phyloP scores from a whole-genome alignment of 192 early-diverging fungal genomes.

The Geosiphon pyriformis region DNA sequence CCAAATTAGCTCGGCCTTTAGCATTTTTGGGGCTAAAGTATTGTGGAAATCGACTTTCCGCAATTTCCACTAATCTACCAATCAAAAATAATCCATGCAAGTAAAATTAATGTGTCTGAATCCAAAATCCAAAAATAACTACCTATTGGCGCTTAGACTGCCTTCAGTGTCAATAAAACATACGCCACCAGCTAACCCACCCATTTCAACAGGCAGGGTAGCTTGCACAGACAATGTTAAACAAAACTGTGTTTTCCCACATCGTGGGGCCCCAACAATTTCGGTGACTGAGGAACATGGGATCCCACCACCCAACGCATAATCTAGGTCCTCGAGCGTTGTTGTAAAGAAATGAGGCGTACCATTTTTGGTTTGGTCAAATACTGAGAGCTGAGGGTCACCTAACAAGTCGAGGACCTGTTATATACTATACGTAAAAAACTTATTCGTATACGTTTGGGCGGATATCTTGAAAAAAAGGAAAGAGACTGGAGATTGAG shows the following conservation, averaged over 20 bases:
- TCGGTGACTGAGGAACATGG: conserved; percentile 16
- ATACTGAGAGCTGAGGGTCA: not conserved
- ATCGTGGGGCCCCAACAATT: conserved; percentile 13
- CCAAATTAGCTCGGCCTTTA: conserved; percentile 14
- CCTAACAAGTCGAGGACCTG: not conserved
- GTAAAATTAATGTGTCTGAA: not conserved
- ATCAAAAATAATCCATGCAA: not conserved
- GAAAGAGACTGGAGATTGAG: not conserved
- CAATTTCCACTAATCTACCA: conserved; percentile 11
- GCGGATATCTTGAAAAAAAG: not conserved
- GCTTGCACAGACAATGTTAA: conserved; percentile 8
- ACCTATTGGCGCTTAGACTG: conserved; percentile 10
- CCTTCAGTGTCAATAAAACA: conserved; percentile 22
- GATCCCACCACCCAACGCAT: conserved; percentile 17
- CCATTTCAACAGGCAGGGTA: conserved; percentile 11
- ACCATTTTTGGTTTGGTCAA: not conserved
- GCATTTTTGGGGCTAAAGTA: not conserved
- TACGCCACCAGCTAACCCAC: conserved; percentile 17
- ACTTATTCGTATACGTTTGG: not conserved
- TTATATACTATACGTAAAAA: not conserved
- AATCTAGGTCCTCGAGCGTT: conserved; percentile 4
- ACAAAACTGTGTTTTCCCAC: conserved; percentile 21
- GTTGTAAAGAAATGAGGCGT: conserved; percentile 14
- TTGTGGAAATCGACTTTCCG: conserved; percentile 9
- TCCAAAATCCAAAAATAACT: too few species aligned